Base-by-base conservation (phyloP, 345 rosid species). In the Dimocarpus longan region DNA sequence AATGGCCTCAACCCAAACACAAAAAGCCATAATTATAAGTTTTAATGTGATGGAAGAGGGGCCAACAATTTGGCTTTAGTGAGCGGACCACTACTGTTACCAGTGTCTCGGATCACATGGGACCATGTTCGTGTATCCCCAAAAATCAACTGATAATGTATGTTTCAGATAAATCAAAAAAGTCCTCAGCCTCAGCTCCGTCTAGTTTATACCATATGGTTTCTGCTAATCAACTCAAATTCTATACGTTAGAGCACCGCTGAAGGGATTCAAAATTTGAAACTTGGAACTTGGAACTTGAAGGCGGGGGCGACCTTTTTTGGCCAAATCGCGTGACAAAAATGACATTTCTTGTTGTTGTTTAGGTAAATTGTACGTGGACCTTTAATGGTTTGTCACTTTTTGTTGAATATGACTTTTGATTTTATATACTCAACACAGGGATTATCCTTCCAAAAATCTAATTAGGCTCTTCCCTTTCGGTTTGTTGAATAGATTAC, bases 311-410 rank as follows among this genome's bases (percentile, higher is more conserved):
- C 84, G 66, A 72, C 10, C 82, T 82, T 87, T 85, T 65, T 50
- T 59, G 78, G 80, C 28, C 60, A 60, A 80, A 74, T 84, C 83
- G 86, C 86, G 84, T 87, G 88, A 85, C 65, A 80, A 83, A 82
- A 87, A 48, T 43, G 88, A 83, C 86, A 37, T 83, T 75, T 78
- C 87, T 80, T 82, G 68, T 67, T 82, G 68, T 67, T 73, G 81
- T 83, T 80, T 84, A 82, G 84, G 88, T 80, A 85, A 78, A 80
- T 63, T 32, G 76, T 32, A 22, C 10, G 19, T n/a, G 22, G 5
- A 42, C 46, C 67, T 66, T 57, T 15, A 28, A 5, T 66, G 7
- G 40, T 66, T 39, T 65, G 78, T 75, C 78, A 19, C 46, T 37
- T 48, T 73, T 66, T 66, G 52, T 37, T 52, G 65, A 50, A 5